Conservation (phyloP, 1,284 basidiomycete genomes). For the Ustilago trichophora region DNA sequence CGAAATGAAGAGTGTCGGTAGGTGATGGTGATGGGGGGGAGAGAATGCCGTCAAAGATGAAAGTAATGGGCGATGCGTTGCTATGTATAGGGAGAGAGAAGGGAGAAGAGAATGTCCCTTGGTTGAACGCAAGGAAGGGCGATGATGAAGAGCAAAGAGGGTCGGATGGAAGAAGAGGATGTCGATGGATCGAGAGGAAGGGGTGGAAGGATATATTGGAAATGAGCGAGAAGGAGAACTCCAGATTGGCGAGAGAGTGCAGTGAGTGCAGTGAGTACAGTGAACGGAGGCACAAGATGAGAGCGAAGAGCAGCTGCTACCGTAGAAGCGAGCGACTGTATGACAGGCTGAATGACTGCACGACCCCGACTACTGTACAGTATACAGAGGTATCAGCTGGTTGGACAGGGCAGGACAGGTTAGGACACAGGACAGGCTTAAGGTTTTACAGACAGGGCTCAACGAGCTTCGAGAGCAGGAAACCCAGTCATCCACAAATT, state of each 20-base stretch:
- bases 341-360: too few relatives aligned
- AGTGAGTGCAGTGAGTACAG: too few relatives aligned
- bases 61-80: background rate
- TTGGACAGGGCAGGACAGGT: background rate
- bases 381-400: background rate
- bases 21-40: background rate
- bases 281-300: too few relatives aligned
- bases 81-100: background rate
- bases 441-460: background rate
- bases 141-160: background rate
- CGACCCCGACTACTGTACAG: too few relatives aligned
- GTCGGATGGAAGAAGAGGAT: background rate
- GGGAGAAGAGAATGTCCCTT: background rate
- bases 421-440: background rate
- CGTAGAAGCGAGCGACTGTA: background rate
- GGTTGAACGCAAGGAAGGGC: constrained; percentile 1
- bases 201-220: constrained; percentile 29
- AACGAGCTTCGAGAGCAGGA: background rate
- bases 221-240: constrained; percentile 1
- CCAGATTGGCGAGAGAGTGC: background rate
- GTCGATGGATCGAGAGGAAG: constrained; percentile 4
- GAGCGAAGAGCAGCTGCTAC: too few relatives aligned
- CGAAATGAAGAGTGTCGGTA: background rate
- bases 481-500: too few relatives aligned
- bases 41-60: background rate